phyloP scores from a whole-genome alignment of 192 early-diverging fungal genomes.

The Rhizoclosmatium sp. region DNA sequence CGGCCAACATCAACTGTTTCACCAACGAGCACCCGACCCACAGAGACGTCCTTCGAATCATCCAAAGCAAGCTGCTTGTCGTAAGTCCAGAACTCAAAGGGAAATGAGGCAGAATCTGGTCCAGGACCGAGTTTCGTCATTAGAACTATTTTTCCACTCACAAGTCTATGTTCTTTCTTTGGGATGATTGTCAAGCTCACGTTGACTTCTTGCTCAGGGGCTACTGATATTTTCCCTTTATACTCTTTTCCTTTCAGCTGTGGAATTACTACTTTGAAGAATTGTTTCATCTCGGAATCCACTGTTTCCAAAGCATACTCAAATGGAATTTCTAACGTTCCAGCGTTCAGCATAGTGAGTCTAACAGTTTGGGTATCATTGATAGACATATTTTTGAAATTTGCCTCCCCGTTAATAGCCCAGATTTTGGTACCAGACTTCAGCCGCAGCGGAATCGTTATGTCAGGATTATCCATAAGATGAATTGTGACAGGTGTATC shows the following conservation, averaged over 20 bases:
- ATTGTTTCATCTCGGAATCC: slow-evolving; percentile 32
- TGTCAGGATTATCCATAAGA: slow-evolving; percentile 36
- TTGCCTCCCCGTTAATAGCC: slow-evolving; percentile 48
- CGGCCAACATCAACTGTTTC: slow-evolving; percentile 47
- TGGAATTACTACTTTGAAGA: slow-evolving; percentile 18
- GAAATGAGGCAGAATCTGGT: slow-evolving; percentile 21
- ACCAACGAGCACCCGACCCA: slow-evolving; percentile 62
- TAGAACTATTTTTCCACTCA: slow-evolving; percentile 46
- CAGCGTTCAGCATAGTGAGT: slow-evolving; percentile 54
- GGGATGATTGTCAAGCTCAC: slow-evolving; percentile 47
- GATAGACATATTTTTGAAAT: slow-evolving; percentile 59
- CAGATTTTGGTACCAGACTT: slow-evolving; percentile 50
- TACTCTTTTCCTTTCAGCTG: neutral
- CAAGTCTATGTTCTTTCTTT: slow-evolving; percentile 25
- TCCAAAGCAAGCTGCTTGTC: slow-evolving; percentile 58
- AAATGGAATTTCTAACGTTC: slow-evolving; percentile 57
- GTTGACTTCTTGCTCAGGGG: slow-evolving; percentile 31
- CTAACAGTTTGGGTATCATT: slow-evolving; percentile 50
- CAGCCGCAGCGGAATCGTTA: slow-evolving; percentile 45
- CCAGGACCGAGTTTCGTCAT: slow-evolving; percentile 54
- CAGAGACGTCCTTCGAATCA: slow-evolving; percentile 50
- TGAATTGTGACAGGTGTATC: slow-evolving; percentile 50
- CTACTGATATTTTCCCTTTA: slow-evolving; percentile 18
- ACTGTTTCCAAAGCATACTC: slow-evolving; percentile 41
- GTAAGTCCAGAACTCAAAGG: slow-evolving; percentile 58